Evolutionary conservation across 345 rosid species (phyloP).

Genomic region (Gossypium rotundifolium): DNA sequence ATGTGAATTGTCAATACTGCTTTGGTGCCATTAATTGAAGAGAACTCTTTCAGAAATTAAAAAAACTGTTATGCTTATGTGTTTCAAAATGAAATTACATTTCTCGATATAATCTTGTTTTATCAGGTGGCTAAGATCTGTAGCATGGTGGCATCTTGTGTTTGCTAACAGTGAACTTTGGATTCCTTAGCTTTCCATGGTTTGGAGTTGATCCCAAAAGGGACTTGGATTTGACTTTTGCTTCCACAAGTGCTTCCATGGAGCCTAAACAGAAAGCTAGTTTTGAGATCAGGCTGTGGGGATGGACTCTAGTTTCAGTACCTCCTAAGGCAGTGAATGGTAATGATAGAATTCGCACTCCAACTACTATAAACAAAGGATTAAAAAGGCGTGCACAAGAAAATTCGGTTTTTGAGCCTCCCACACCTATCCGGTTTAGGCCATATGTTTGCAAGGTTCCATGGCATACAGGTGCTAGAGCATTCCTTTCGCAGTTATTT

Average conservation of each 20-base stretch:
- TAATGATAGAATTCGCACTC: conserved; percentile 28
- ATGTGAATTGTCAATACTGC: neutral
- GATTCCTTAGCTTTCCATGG: conserved; percentile 40
- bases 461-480: conserved; percentile 91
- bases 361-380: conserved; percentile 59
- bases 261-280: conserved; percentile 28
- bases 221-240: conserved; percentile 32
- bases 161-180: conserved; percentile 36
- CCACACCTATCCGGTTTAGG: conserved; percentile 54
- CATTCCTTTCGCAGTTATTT: conserved; percentile 79
- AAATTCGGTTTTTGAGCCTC: conserved; percentile 18
- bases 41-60: neutral
- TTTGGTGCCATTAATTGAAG: neutral
- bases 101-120: neutral
- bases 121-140: conserved; percentile 7
- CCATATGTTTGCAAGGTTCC: conserved; percentile 93
- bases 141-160: neutral
- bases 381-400: conserved; percentile 45
- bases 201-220: conserved; percentile 25
- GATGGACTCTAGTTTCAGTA: conserved; percentile 55
- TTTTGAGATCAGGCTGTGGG: conserved; percentile 45
- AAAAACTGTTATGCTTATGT: neutral
- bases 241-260: conserved; percentile 22
- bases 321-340: conserved; percentile 43
- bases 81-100: neutral